These are phyloP conservation scores for Botrytis tulipae DNA, from an alignment of 2,329 filamentous ascomycete genomes.

Conservation along the genomic window DNA sequence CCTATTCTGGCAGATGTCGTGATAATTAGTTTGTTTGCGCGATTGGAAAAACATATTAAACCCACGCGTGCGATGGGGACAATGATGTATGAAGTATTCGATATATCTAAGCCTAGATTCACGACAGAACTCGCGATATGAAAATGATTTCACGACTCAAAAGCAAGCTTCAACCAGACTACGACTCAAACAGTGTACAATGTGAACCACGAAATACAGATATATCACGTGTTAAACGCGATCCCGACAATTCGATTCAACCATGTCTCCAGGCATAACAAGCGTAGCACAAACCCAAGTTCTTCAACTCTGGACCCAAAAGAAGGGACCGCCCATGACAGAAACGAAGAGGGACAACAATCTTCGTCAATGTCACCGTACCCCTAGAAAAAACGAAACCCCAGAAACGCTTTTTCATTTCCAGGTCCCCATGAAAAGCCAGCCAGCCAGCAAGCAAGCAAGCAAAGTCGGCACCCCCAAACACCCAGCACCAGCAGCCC, in stretches of 20 bases:
- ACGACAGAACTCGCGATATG: not conserved
- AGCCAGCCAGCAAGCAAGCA: not conserved
- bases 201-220: not conserved
- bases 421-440: not conserved
- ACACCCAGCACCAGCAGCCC: not conserved
- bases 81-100: not conserved
- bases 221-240: conserved; percentile 1
- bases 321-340: not conserved
- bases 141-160: not conserved
- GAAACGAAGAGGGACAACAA: not conserved
- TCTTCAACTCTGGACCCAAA: conserved; percentile 2
- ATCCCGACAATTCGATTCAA: conserved; percentile 6
- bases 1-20: conserved; percentile 29
- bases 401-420: not conserved
- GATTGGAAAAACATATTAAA: not conserved
- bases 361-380: not conserved
- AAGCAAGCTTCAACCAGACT: not conserved
- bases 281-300: not conserved
- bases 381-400: not conserved
- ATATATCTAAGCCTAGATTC: not conserved
- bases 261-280: not conserved
- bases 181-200: not conserved
- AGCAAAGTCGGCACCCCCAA: not conserved
- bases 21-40: conserved; percentile 22
- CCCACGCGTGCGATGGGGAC: not conserved